Conservation (phyloP, 2,329 filamentous ascomycete species). For the Microsporum canis region DNA sequence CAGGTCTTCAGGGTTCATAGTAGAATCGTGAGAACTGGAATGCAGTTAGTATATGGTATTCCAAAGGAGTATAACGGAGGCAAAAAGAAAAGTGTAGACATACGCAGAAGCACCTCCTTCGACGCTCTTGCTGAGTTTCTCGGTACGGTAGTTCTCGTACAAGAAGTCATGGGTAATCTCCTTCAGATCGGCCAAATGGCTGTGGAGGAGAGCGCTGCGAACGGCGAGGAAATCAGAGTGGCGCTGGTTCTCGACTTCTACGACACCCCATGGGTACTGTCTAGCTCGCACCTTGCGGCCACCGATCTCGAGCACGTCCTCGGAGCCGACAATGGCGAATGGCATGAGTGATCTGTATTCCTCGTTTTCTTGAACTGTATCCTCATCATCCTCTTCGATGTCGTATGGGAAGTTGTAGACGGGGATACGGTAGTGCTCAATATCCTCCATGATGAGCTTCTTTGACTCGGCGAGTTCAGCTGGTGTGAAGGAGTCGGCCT, state of each 20-base stretch:
- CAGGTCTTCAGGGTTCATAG: constrained; percentile 63
- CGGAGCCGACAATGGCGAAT: constrained; percentile 95
- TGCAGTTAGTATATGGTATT: constrained; percentile 2
- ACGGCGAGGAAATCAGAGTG: constrained; percentile 98
- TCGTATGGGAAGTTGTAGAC: constrained; percentile 99
- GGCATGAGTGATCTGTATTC: constrained; percentile 96
- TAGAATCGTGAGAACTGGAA: constrained; percentile 13
- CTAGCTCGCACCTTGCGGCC: constrained; percentile 85
- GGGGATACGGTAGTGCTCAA: constrained; percentile 98
- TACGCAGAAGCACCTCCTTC: constrained; percentile 82
- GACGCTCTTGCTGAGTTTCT: constrained; percentile 99
- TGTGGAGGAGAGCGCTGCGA: constrained; percentile 90
- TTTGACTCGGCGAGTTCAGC: constrained; percentile 96
- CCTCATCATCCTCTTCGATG: constrained; percentile 98
- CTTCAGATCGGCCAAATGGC: constrained; percentile 95
- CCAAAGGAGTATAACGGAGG: not conserved
- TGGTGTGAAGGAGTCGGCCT: constrained; percentile 93
- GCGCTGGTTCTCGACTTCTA: constrained; percentile 97
- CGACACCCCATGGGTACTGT: constrained; percentile 98
- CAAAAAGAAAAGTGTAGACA: constrained; percentile 33
- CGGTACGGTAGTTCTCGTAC: constrained; percentile 99
- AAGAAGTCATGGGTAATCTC: constrained; percentile 99
- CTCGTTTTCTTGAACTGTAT: constrained; percentile 97
- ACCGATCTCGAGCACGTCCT: constrained; percentile 88
- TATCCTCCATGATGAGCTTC: constrained; percentile 99